Evolutionary conservation across 2,329 filamentous ascomycete species (phyloP), one percentile per base, ranked within the genome.

Genomic region (Celoporthe dispersa): DNA sequence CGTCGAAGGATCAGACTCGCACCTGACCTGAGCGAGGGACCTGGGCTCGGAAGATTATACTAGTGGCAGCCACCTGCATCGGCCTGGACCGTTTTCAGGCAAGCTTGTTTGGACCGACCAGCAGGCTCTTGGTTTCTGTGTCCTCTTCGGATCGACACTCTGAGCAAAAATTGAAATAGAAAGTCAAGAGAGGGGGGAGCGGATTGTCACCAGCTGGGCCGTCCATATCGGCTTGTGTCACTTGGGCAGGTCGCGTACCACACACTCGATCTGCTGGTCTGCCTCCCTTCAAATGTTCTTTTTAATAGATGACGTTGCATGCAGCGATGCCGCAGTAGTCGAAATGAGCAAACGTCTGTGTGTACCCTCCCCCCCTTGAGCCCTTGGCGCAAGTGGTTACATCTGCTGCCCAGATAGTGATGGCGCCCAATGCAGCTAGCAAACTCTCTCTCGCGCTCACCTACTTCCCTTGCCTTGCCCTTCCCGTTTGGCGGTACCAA

Each of bases 341-440:
- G 57, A 37, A 35, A 60, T 60, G 57, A 60, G 57, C 57, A 60
- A 25, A 60, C 57, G 57, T 60, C 57, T 60, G 57, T 60, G 57
- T 60, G 57, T 60, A 19, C 55, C 57, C 31, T 55, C 16, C 16
- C 19, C 51, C 19, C 11, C 51, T 55, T 31, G 25, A 55, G 14
- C 11, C 51, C 51, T 55, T 11, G 57, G 57, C 31, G 14, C 14
- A 31, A 31, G 31, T 16, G 57, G 57, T 60, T 60, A 19, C 57
- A 60, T 37, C 44, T 60, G 14, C 33, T 37, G 3, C 57, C 57
- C 8, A 60, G 22, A 14, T n/a, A 33, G 57, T 60, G 25, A 37
- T 60, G 33, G 57, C 16, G 57, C 5, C 57, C 25, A 55, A 14
- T 55, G 51, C 44, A 19, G 53, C 25, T 19, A 57, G 53, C 25